Percentiles rank a stretch among this genome's conserved stretches.
Conservation (phyloP, 768 basidiomycete genomes). For the Fibroporia radiculosa region DNA sequence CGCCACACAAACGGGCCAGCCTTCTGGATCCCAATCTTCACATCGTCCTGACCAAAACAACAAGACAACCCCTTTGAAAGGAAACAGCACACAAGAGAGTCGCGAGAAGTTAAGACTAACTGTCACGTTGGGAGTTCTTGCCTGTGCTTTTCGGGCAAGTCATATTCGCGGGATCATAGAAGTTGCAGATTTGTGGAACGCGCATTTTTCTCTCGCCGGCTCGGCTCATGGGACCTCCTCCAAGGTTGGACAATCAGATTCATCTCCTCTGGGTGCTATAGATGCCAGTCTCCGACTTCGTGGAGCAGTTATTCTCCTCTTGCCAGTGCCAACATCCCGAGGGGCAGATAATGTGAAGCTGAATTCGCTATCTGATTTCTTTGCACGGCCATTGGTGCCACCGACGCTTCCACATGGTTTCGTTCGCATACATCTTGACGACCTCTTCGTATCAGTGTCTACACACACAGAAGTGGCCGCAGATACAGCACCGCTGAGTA, state of each 20-base stretch:
- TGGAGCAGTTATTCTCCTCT: constrained; percentile 40
- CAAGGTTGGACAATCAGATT: constrained; percentile 7
- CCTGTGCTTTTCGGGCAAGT: constrained; percentile 47
- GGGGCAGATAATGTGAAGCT: constrained; percentile 4
- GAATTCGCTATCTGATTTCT: constrained; percentile 33
- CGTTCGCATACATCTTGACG: constrained; percentile 33
- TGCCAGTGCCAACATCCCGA: constrained; percentile 22
- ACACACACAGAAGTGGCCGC: neutral
- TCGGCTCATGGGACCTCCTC: constrained; percentile 3
- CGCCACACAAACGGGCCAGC: too few relatives aligned
- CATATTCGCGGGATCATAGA: constrained; percentile 46
- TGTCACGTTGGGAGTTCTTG: constrained; percentile 42
- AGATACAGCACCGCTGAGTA: neutral
- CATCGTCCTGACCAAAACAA: neutral
- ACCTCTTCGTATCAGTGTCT: constrained; percentile 17
- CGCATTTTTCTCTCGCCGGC: constrained; percentile 8
- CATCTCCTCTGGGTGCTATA: constrained; percentile 22
- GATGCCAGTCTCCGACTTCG: constrained; percentile 30
- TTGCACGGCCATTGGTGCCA: constrained; percentile 51
- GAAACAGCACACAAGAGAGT: neutral
- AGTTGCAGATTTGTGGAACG: constrained; percentile 15
- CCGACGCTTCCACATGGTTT: constrained; percentile 43
- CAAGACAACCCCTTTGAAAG: neutral
- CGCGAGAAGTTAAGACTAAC: constrained; percentile 23
- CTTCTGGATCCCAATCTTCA: neutral